These are phyloP conservation scores for Phialocephala sp. DNA, from an alignment of 2,329 filamentous ascomycete species.

Conservation along the genomic window DNA sequence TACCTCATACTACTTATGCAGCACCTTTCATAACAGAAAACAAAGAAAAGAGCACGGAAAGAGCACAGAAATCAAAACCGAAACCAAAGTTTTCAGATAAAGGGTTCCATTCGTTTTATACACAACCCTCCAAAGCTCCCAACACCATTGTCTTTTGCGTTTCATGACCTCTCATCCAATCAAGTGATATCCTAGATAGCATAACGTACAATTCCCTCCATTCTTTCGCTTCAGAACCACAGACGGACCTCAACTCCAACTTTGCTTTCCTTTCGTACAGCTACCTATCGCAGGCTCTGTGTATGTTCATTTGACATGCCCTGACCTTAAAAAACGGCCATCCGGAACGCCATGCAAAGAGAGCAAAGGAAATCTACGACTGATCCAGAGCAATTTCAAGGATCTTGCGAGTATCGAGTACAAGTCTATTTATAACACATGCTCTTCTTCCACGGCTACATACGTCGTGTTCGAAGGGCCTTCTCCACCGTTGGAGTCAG, in stretches of 20 bases:
- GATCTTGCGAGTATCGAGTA: neutral
- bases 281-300: no score
- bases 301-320: no score
- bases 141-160: no score
- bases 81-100: neutral
- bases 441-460: neutral
- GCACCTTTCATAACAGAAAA: no score
- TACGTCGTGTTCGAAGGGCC: neutral
- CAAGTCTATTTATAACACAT: conserved; percentile 6
- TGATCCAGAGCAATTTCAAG: conserved; percentile 5
- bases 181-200: conserved; percentile 7
- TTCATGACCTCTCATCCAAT: no score
- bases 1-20: no score
- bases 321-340: no score
- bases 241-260: no score
- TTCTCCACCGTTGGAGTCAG: conserved; percentile 15
- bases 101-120: conserved; percentile 2
- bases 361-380: neutral
- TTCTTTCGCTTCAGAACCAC: neutral
- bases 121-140: neutral
- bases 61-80: no score
- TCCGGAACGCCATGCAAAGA: conserved; percentile 4
- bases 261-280: neutral
- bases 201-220: conserved; percentile 1
- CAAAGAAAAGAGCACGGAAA: neutral